These are phyloP conservation scores for Trichosporon sp. DNA, from an alignment of 1,284 basidiomycete species.

Conservation along the genomic window DNA sequence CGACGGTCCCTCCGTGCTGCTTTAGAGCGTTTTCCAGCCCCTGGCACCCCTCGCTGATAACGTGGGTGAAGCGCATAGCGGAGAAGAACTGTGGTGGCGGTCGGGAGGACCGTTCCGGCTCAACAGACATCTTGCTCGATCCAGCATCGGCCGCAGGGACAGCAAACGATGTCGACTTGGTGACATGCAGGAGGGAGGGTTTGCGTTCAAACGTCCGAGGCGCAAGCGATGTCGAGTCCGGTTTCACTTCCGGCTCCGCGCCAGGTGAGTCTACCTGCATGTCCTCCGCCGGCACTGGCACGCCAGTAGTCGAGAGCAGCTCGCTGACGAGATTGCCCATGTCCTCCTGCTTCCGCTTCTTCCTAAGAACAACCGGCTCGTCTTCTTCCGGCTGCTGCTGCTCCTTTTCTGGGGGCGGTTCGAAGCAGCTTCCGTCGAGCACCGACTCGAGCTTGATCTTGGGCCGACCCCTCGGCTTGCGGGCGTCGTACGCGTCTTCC, in stretches of 20 bases:
- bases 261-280: background rate
- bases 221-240: background rate
- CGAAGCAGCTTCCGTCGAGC: slow-evolving; percentile 25
- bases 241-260: background rate
- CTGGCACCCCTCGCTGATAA: slow-evolving; percentile 34
- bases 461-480: slow-evolving; percentile 30
- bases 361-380: slow-evolving; percentile 29
- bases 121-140: background rate
- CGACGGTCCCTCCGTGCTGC: slow-evolving; percentile 30
- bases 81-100: slow-evolving; percentile 27
- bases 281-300: background rate
- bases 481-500: slow-evolving; percentile 44
- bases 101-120: background rate
- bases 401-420: slow-evolving; percentile 12
- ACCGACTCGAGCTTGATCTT: slow-evolving; percentile 32
- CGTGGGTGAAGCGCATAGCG: slow-evolving; percentile 37
- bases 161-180: slow-evolving; percentile 31
- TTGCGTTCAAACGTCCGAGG: slow-evolving; percentile 21
- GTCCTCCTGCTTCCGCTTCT: slow-evolving; percentile 33
- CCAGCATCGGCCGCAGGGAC: slow-evolving; percentile 6
- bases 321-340: slow-evolving; percentile 36
- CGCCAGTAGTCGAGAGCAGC: slow-evolving; percentile 28
- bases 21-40: slow-evolving; percentile 36
- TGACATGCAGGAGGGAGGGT: slow-evolving; percentile 33
- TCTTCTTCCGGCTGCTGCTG: slow-evolving; percentile 23